Conservation (phyloP, 2,329 filamentous ascomycete species). For the Penicillium sp. region DNA sequence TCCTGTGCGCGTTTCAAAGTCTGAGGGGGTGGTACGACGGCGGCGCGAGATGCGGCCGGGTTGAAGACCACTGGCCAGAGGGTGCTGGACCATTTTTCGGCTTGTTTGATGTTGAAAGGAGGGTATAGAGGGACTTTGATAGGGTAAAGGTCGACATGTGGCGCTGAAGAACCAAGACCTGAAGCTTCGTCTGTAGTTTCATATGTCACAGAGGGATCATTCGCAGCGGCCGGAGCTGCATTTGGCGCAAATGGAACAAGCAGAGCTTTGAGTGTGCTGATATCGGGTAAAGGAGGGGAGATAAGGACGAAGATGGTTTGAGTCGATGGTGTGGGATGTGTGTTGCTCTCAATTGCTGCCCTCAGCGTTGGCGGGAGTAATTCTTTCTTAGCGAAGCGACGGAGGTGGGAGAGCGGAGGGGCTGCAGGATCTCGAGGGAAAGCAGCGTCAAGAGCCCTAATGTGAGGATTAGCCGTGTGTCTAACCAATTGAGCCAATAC, state of each 20-base stretch:
- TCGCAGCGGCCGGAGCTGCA: constrained; percentile 12
- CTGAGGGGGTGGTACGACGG: constrained; percentile 42
- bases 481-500: background rate
- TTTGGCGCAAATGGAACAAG: constrained; percentile 38
- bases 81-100: constrained; percentile 41
- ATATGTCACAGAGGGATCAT: background rate
- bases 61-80: constrained; percentile 47
- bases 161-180: constrained; percentile 3
- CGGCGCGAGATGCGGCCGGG: constrained; percentile 42
- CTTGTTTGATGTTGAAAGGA: constrained; percentile 40
- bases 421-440: constrained; percentile 36
- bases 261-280: constrained; percentile 32
- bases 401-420: constrained; percentile 37
- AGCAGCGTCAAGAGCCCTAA: constrained; percentile 39
- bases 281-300: constrained; percentile 39
- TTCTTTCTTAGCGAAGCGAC: constrained; percentile 40
- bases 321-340: constrained; percentile 7
- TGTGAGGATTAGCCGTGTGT: background rate
- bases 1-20: constrained; percentile 34
- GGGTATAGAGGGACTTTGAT: constrained; percentile 42
- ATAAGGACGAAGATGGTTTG: constrained; percentile 43
- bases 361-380: constrained; percentile 33
- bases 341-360: constrained; percentile 19
- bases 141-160: constrained; percentile 29
- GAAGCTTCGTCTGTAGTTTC: constrained; percentile 3